A percentile compares a stretch with the other conserved stretches of the same genome.
Conservation (phyloP, 169 alveolate species). For the Eimeria sp. region DNA sequence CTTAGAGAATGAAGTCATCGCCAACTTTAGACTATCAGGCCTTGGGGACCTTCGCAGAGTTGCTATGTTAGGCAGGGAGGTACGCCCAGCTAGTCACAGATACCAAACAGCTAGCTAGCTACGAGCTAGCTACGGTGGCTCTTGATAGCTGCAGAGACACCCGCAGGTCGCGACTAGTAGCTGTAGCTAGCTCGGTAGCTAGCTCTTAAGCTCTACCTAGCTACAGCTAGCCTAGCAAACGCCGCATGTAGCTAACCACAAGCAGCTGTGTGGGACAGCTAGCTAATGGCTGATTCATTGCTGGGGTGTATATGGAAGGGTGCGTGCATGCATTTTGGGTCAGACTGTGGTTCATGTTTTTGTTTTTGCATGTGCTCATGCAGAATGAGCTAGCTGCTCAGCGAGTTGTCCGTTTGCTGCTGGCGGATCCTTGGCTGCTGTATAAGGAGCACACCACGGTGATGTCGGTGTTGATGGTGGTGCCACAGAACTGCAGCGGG, state of each 20-base stretch:
- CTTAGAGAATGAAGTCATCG: not conserved
- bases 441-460: not conserved
- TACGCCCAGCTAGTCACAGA: not conserved
- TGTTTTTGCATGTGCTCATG: not conserved
- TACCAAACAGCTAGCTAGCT: not conserved
- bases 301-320: not conserved
- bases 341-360: not conserved
- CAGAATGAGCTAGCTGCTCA: constrained; percentile 54
- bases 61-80: constrained; percentile 49
- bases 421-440: constrained; percentile 23
- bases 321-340: not conserved
- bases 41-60: constrained; percentile 25
- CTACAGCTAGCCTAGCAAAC: too few relatives aligned
- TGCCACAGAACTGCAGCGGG: not conserved
- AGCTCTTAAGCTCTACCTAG: too few relatives aligned
- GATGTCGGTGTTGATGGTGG: constrained; percentile 32
- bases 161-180: not conserved
- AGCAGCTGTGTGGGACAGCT: too few relatives aligned
- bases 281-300: too few relatives aligned
- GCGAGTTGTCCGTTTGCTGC: constrained; percentile 38
- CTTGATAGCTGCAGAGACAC: not conserved
- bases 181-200: too few relatives aligned
- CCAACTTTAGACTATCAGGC: not conserved
- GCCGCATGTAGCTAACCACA: too few relatives aligned
- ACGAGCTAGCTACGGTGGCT: not conserved